phyloP scores from a whole-genome alignment of 257 asterid species.

The Lycium ferocissimum region DNA sequence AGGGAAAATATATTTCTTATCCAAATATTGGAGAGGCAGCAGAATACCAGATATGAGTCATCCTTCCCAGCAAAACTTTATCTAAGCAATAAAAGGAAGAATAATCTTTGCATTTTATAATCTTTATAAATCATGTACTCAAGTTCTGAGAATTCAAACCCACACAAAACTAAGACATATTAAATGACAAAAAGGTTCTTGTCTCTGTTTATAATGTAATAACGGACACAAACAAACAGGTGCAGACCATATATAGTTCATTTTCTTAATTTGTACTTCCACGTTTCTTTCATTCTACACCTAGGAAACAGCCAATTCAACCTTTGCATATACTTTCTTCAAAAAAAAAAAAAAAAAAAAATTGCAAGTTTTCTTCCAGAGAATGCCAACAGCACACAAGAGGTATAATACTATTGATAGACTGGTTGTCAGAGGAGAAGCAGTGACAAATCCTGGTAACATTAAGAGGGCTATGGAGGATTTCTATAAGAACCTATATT shows the following conservation, averaged over 20 bases:
- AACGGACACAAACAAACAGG: neutral
- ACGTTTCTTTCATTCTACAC: neutral
- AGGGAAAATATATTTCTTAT: no score
- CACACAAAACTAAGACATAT: neutral
- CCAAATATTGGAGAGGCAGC: neutral
- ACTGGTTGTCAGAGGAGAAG: no score
- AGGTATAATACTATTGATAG: no score
- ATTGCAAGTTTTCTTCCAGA: no score
- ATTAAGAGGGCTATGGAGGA: no score
- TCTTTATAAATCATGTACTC: neutral
- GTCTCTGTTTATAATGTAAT: neutral
- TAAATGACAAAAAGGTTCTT: neutral
- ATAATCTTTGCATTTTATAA: neutral
- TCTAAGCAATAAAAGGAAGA: constrained; percentile 20
- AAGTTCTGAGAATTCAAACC: constrained; percentile 13
- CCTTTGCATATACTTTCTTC: constrained; percentile 5
- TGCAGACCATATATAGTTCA: neutral
- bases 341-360: no score
- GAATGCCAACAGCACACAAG: no score
- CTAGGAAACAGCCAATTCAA: neutral
- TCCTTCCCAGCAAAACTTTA: constrained; percentile 9
- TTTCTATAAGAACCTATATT: no score
- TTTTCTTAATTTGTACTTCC: neutral
- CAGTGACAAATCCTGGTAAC: no score
- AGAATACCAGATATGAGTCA: neutral